Evolutionary conservation across 441 rosid species (phyloP), one percentile per base, ranked within the genome.

Genomic region (Euphorbia schlechtendalii): DNA sequence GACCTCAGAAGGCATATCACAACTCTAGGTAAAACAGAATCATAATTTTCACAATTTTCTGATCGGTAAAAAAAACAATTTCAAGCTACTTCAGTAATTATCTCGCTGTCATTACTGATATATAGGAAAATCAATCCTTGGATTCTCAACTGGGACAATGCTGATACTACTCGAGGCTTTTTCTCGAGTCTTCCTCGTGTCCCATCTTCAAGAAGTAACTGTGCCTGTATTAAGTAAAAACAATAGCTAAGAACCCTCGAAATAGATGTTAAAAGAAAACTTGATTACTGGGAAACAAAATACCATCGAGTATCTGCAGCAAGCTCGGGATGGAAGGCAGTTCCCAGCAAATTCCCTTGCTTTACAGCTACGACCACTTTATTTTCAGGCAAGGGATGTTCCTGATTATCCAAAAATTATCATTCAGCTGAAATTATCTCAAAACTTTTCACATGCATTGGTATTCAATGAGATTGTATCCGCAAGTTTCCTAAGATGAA

Each of bases 301-400:
- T 17, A 93, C 98, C 98, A 93, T 78, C 98, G 87, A 25, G 87
- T 83, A 73, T 93, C 97, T 40, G 87, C 89, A 4, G 97, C 88
- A 72, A 93, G 81, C 77, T 93, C 97, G 5, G 98, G 97, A 76
- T 93, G 97, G 78, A 93, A 93, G 27, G 96, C 98, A 60, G 98
- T 93, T 12, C 83, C 94, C 17, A 93, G 79, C 79, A 93, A 62
- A 76, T 86, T 93, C 69, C 84, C 80, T 72, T 93, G 96, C 82
- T 73, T 90, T 67, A 90, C 74, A 18, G 97, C 98, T 61, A 93
- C 97, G 25, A 86, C 77, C 22, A 93, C 97, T 81, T 82, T 82
- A 75, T 73, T 79, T 67, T 81, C 92, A 21, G 92, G 84, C 38
- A 76, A 78, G 52, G 78, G 66, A 79, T 79, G 77, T 71, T 87